Evolutionary conservation across 148 eudicot genomes (phyloP), one percentile per base, ranked within the genome.

Genomic region (Vaccinium corymbosum): DNA sequence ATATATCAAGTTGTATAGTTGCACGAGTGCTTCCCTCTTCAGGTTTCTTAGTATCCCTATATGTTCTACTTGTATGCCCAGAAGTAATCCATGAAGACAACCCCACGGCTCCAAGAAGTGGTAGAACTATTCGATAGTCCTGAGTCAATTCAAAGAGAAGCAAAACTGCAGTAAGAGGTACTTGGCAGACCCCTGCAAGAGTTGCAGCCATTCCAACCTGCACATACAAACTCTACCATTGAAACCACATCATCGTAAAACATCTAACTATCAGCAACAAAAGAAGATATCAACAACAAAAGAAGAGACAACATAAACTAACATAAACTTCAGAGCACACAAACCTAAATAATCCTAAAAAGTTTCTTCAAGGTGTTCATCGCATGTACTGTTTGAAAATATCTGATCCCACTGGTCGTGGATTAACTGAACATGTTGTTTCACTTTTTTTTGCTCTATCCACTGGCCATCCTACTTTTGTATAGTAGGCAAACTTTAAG

Each of bases 191-290:
- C 83, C 97, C 98, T 81, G 98, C 98, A 78, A 96, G 97, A 77
- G 98, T 96, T 89, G 98, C 98, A 90, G 98, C 97, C 98, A 96
- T 96, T 84, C 95, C 98, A 83, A 96, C 98, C 98, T 96, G 93
- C 59, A 84, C 57, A 80, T 61, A 76, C 19, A 29, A 74, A 85
- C 22, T 29, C 42, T 13, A 49, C 32, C 84, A 73, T 29, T 7
- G 71, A 49, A 48, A 76, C n/a, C 66, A 78, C 50, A 77, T 86
- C 81, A 77, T 46, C 46, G 73, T 35, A 32, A 82, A 59, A 52
- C 50, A 64, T 66, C 8, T 50, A 82, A 29, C 16, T 15, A 70
- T 42, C 66, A 83, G 73, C 38, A 83, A 71, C 52, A 42, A 32
- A 8, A 64, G 10, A 49, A 82, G 81, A 53, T 15, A 70, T 42